Percentiles rank a stretch among this genome's conserved stretches.
Evolutionary conservation across 2,329 filamentous ascomycete genomes (phyloP).

Genomic region (Phialophora verrucosa): DNA sequence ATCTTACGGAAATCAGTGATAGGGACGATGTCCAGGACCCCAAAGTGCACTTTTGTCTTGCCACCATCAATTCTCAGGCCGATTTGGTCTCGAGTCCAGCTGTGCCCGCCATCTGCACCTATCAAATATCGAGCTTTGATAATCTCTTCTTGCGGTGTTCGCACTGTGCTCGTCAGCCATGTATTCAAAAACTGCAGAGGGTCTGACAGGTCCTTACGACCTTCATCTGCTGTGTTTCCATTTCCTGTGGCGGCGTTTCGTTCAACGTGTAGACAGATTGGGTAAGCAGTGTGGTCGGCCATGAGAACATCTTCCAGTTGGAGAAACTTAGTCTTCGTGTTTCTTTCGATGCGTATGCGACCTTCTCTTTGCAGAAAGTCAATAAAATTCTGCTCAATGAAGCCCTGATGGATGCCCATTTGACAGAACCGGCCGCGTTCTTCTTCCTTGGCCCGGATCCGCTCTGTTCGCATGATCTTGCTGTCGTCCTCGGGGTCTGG

Average conservation of each 20-base stretch:
- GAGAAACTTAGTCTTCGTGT: constrained; percentile 53
- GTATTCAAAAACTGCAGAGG: not conserved
- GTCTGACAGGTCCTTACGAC: constrained; percentile 16
- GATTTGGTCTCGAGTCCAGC: constrained; percentile 66
- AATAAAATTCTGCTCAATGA: constrained; percentile 70
- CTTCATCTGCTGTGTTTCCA: constrained; percentile 44
- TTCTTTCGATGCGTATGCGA: constrained; percentile 43
- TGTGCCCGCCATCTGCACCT: constrained; percentile 71
- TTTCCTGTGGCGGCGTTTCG: constrained; percentile 47
- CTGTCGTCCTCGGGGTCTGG: constrained; percentile 59
- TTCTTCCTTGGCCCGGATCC: constrained; percentile 66
- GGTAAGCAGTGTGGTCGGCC: constrained; percentile 59
- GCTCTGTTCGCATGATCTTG: constrained; percentile 62
- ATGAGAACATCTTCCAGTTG: constrained; percentile 55
- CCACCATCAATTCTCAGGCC: constrained; percentile 64
- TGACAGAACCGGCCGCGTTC: constrained; percentile 69
- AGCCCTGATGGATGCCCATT: constrained; percentile 72
- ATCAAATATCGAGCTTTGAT: constrained; percentile 56
- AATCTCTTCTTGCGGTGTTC: not conserved
- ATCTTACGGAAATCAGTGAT: constrained; percentile 59
- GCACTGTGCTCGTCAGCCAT: not conserved
- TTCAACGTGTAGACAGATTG: constrained; percentile 53
- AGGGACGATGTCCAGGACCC: constrained; percentile 58
- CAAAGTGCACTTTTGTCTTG: constrained; percentile 54
- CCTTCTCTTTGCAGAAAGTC: constrained; percentile 56